Conservation (phyloP, 176 grass and related monocot genomes). For the Triticum monococcum region DNA sequence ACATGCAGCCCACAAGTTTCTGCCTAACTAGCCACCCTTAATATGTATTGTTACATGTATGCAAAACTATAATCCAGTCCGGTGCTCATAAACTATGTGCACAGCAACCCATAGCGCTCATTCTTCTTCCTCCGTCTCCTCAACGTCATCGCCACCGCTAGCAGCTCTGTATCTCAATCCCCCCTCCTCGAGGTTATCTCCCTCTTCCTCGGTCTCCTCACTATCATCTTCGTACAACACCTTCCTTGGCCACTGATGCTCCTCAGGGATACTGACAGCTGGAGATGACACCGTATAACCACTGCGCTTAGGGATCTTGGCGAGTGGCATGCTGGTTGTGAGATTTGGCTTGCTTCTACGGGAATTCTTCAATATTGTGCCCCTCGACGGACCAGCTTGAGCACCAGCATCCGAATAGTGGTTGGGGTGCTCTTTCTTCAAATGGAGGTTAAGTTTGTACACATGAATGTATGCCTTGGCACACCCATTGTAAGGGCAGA, state of each 20-base stretch:
- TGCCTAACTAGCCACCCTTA: not conserved
- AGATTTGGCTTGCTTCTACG: conserved; percentile 46
- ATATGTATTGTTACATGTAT: not conserved
- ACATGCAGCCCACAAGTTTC: not conserved
- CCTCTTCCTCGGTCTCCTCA: conserved; percentile 73
- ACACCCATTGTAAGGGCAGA: conserved; percentile 81
- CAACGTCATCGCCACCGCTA: conserved; percentile 48
- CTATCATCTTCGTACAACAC: conserved; percentile 54
- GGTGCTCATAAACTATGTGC: conserved; percentile 27
- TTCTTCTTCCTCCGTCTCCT: conserved; percentile 81
- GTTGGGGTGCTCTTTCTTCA: conserved; percentile 84
- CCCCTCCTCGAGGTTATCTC: conserved; percentile 36
- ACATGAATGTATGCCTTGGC: conserved; percentile 94
- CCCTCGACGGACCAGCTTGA: conserved; percentile 28
- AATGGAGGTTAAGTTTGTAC: conserved; percentile 97
- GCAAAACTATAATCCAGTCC: conserved; percentile 30
- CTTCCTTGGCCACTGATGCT: conserved; percentile 49
- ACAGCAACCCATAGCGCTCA: conserved; percentile 32
- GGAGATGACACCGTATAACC: conserved; percentile 4
- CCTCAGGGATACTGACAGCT: conserved; percentile 6
- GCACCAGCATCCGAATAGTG: conserved; percentile 64
- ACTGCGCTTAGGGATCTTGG: conserved; percentile 47
- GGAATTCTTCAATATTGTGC: conserved; percentile 33
- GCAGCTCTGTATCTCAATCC: conserved; percentile 39
- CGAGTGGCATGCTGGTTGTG: conserved; percentile 14